A percentile compares a stretch with the other conserved stretches of the same genome.
These are phyloP conservation scores for Aureobasidium melanogenum DNA, from an alignment of 2,329 filamentous ascomycete species.

Conservation along the genomic window DNA sequence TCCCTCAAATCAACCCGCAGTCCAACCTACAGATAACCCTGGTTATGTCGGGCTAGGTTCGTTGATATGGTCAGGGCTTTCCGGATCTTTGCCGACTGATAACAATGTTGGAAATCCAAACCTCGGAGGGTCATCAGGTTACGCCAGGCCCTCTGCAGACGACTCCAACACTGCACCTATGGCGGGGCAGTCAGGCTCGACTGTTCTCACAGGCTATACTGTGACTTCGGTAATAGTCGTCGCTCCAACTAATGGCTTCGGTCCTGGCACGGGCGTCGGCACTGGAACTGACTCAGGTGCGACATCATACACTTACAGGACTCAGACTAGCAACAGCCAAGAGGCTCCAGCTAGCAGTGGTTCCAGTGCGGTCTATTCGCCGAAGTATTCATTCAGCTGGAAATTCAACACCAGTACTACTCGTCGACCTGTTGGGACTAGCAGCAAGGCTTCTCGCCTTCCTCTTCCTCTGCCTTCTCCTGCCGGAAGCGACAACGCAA, in stretches of 20 bases:
- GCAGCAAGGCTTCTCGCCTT: neutral
- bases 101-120: neutral
- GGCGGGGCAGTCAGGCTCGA: neutral
- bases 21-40: neutral
- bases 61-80: slow-evolving; percentile 2
- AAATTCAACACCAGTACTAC: neutral
- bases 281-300: neutral
- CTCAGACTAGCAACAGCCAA: neutral
- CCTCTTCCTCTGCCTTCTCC: neutral
- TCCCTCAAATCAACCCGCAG: neutral
- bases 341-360: neutral
- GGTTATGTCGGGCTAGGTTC: neutral
- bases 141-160: neutral
- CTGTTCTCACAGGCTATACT: neutral
- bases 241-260: neutral
- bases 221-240: neutral
- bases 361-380: neutral
- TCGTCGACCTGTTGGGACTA: neutral
- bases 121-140: neutral
- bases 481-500: neutral
- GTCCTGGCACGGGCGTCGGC: neutral
- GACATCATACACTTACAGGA: neutral
- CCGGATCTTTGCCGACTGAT: neutral
- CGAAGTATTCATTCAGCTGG: slow-evolving; percentile 6
- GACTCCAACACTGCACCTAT: neutral